Base-by-base conservation (phyloP, 495 filamentous ascomycete species). In the Lasiosphaeria ovina region DNA sequence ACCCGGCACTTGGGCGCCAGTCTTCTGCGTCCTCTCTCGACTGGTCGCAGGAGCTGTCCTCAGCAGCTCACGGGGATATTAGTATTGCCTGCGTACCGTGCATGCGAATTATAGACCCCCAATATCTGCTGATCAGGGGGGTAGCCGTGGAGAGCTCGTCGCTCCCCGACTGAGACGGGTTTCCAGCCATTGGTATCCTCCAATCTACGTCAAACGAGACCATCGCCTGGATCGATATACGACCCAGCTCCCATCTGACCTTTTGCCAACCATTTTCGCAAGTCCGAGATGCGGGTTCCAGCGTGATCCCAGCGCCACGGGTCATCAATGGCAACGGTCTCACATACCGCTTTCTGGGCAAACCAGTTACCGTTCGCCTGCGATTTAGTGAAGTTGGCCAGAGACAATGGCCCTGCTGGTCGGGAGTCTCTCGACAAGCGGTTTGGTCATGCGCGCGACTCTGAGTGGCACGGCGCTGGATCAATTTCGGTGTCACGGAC, bases 1-100 rank as follows among this genome's bases (percentile, higher is more conserved):
- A 33, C 55, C 45, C 33, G 45, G 52, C 54, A 33, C 38, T 10
- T 55, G 40, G 54, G 12, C 44, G 2, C 44, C 12, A 45, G 38
- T 17, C 24, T 0, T 24, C 16, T 16, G 16, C 31, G 3, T 54
- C 16, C 4, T 10, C 45, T 34, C 11, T 24, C 51, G 35, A 62
- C 59, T 65, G 45, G 52, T 49, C 52, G 38, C 36, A 36, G 38
- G 7, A 54, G 62, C 34, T 55, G 59, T 60, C 31, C 48, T 51
- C 49, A 52, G 54, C 42, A 36, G 47, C 55, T 54, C 24, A 24
- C 24, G 24, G 24, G 24, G 53, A 33, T 12, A 44, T 24, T 51
- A 64, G 58, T 24, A 61, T 67, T 62, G 59, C 49, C 52, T 61
- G 44, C 31, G 42, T 16, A 55, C 42, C 49, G n/a, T 35, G 24